phyloP scores from a whole-genome alignment of 1,284 basidiomycete species.

The Ceratorhiza oryzae-sativae region DNA sequence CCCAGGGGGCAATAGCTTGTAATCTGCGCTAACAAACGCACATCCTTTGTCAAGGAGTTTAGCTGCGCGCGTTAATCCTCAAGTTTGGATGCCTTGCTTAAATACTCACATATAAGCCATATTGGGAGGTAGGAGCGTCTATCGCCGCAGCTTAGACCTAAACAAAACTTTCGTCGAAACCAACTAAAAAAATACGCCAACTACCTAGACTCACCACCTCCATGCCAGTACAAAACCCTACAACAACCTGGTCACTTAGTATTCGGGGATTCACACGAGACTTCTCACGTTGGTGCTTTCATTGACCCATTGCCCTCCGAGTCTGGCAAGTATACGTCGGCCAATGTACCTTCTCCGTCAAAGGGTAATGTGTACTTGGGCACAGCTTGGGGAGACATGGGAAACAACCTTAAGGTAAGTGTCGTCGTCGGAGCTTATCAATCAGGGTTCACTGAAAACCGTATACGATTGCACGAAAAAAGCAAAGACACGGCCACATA shows the following conservation, averaged over 20 bases:
- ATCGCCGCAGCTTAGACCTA: conserved; percentile 29
- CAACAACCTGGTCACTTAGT: conserved; percentile 3
- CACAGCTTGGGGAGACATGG: background rate
- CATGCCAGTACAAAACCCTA: conserved; percentile 37
- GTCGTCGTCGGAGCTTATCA: background rate
- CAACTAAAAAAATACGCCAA: background rate
- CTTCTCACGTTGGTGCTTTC: conserved; percentile 10
- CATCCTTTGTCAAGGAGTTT: conserved; percentile 53
- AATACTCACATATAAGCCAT: conserved; percentile 23
- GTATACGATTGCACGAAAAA: conserved; percentile 35
- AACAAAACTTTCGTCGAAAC: background rate
- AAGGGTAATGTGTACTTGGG: conserved; percentile 2
- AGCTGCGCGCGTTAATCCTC: background rate
- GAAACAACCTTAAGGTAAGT: background rate
- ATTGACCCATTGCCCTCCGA: background rate
- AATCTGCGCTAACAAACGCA: conserved; percentile 67
- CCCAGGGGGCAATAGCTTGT: conserved; percentile 63
- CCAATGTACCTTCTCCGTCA: background rate
- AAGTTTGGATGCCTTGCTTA: background rate
- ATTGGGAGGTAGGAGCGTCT: conserved; percentile 25
- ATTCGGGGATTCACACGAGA: background rate
- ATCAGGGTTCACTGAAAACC: conserved; percentile 13
- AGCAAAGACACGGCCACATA: conserved; percentile 24
- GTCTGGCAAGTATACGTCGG: conserved; percentile 21
- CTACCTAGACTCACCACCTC: conserved; percentile 9